Conservation (phyloP, 176 grass and related monocot species). For the Bolboschoenus planiculmis region DNA sequence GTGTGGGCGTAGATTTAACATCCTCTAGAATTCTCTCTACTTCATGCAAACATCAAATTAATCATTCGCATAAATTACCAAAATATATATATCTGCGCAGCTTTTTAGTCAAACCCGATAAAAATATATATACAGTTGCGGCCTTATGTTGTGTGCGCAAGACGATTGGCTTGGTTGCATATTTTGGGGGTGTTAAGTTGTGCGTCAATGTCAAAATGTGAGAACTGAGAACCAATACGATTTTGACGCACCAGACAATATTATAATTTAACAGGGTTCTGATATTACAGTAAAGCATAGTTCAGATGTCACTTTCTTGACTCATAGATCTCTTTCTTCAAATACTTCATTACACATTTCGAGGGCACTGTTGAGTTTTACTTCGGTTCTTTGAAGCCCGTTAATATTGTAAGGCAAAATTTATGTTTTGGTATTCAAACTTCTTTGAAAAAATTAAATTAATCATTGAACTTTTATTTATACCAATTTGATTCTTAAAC, state of each 20-base stretch:
- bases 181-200: no score
- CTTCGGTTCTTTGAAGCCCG: neutral
- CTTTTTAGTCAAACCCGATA: neutral
- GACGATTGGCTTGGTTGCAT: neutral
- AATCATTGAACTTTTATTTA: no score
- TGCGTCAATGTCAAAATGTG: no score
- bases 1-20: constrained; percentile 72
- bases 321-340: neutral
- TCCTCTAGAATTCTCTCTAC: constrained; percentile 68
- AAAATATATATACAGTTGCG: neutral
- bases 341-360: neutral
- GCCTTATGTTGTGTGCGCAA: neutral
- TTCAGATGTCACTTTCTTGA: neutral
- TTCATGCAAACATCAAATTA: constrained; percentile 51
- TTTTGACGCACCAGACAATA: neutral
- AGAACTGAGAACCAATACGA: neutral
- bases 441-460: no score
- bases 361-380: neutral
- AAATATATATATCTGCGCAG: neutral
- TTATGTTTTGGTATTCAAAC: no score
- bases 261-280: neutral
- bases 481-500: no score
- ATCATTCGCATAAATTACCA: constrained; percentile 13
- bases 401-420: neutral
- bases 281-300: neutral